Conservation (phyloP, 169 alveolate genomes). For the Plasmodium gaboni region DNA sequence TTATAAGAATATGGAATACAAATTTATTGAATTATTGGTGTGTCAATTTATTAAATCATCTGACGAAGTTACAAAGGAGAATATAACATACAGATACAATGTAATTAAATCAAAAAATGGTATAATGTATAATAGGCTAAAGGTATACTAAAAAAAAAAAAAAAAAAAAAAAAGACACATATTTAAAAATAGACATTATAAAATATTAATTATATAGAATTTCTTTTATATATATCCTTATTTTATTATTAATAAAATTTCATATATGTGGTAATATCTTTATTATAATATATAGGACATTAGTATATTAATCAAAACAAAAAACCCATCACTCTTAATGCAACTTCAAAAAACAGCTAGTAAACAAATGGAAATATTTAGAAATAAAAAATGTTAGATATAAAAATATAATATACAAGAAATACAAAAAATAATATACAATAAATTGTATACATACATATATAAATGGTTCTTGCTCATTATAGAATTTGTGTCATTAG, state of each 20-base stretch:
- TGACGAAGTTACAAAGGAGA: conserved; percentile 92
- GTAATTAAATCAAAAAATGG: conserved; percentile 83
- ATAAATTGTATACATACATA: neutral
- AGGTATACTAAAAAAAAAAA: conserved; percentile 19
- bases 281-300: conserved; percentile 51
- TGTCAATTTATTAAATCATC: conserved; percentile 92
- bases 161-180: neutral
- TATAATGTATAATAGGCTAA: conserved; percentile 58
- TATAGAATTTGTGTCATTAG: neutral
- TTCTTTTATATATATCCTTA: neutral
- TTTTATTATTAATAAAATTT: too few species aligned
- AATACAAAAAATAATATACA: neutral
- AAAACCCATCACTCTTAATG: conserved; percentile 91
- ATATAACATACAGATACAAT: conserved; percentile 92
- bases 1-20: conserved; percentile 93
- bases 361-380: conserved; percentile 76
- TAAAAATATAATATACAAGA: neutral
- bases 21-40: conserved; percentile 93
- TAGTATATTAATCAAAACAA: conserved; percentile 87
- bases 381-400: conserved; percentile 11
- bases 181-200: neutral
- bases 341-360: conserved; percentile 88
- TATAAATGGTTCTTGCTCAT: neutral
- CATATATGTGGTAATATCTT: conserved; percentile 3
- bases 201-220: neutral